Base-by-base conservation (phyloP, 1,139 yeast species). In the Blastobotrys illinoisensis region DNA sequence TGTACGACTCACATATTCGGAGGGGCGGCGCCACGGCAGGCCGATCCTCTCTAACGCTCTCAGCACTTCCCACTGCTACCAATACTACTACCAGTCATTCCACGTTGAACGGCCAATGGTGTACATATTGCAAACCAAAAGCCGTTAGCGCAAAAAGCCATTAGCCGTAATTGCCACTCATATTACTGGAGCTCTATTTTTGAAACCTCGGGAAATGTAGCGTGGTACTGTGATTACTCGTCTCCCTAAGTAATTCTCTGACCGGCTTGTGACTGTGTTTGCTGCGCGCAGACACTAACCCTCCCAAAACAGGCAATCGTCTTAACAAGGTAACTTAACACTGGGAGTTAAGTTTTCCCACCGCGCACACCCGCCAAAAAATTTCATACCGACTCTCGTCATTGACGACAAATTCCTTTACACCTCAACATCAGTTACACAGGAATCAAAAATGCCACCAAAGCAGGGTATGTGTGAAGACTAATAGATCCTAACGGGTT, bases 401-500 rank as follows among this genome's bases (percentile, higher is more conserved):
- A 32, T 32, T 32, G 40, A 32, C 40, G 40, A 32, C 40, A 32
- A 32, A 7, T 32, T 32, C 40, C 40, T 32, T n/a, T 32, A 32
- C 40, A 32, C 40, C 40, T 7, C 40, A 32, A 32, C 40, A 32
- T 32, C 40, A 32, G 40, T 32, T 32, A 32, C 40, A 32, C 40
- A 32, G 40, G 40, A 32, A 32, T 32, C 9, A 16, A 48, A 24
- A 44, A 44, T 44, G 47, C 47, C 51, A 43, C 54, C 54, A 51
- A 51, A 51, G 50, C 54, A 51, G 48, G 54, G 54, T 51, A 51
- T 20, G 54, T 47, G 21, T 32, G 40, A 32, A 32, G 47, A 43
- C 44, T 48, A 46, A 23, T 46, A 46, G 26, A 16, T 16, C 19
- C 28, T 46, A 21, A 6, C 9, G 48, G 28, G 28, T 28, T 21